Evolutionary conservation across 768 basidiomycete genomes (phyloP).

Genomic region (Lactifluus volemus): DNA sequence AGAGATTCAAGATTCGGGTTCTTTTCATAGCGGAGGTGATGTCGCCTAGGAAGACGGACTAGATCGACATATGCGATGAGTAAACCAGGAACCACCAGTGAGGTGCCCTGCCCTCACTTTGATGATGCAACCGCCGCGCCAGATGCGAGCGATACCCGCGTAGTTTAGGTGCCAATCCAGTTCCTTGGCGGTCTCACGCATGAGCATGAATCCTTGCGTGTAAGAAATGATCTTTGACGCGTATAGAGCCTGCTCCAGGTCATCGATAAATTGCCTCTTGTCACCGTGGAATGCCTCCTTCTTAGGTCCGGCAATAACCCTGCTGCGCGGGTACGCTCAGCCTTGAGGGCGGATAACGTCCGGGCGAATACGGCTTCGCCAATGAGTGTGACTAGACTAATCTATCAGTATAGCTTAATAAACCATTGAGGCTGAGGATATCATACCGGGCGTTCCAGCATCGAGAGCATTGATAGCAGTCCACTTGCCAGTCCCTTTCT

Average conservation of each 20-base stretch:
- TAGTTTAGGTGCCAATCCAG: slow-evolving; percentile 91
- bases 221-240: slow-evolving; percentile 99
- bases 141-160: slow-evolving; percentile 96
- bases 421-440: background rate
- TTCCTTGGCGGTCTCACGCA: slow-evolving; percentile 97
- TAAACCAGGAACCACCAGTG: slow-evolving; percentile 13
- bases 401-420: slow-evolving; percentile 7
- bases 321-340: slow-evolving; percentile 93
- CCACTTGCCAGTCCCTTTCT: slow-evolving; percentile 99
- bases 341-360: slow-evolving; percentile 94
- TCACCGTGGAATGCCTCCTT: slow-evolving; percentile 93
- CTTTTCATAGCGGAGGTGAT: slow-evolving; percentile 90
- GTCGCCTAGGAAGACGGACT: slow-evolving; percentile 80
- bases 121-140: slow-evolving; percentile 99
- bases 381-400: slow-evolving; percentile 79
- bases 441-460: slow-evolving; percentile 72
- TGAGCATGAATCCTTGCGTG: slow-evolving; percentile 99
- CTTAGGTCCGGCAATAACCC: slow-evolving; percentile 81
- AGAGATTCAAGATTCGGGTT: slow-evolving; percentile 79
- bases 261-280: slow-evolving; percentile 98
- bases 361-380: slow-evolving; percentile 99
- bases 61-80: slow-evolving; percentile 30
- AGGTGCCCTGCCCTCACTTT: slow-evolving; percentile 44
- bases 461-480: slow-evolving; percentile 96
- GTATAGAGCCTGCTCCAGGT: slow-evolving; percentile 98